Percentiles rank a stretch among this genome's conserved stretches.
Evolutionary conservation across 495 filamentous ascomycete genomes (phyloP).

Genomic region (Chlorociboria aeruginascens): DNA sequence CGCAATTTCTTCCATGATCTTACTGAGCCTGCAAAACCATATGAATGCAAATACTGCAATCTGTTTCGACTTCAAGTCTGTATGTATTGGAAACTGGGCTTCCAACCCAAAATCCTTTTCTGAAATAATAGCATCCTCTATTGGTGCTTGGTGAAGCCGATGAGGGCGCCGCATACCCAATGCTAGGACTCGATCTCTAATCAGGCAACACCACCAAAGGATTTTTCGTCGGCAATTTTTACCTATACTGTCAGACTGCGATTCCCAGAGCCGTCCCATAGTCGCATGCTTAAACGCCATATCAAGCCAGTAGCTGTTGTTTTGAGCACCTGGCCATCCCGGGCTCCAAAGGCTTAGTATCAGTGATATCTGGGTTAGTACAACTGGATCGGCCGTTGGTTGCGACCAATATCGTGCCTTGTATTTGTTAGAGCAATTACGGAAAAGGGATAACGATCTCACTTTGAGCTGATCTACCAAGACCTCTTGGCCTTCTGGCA

Average conservation of each 20-base stretch:
- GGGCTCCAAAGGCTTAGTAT: slow-evolving; percentile 7
- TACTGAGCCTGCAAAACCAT: slow-evolving; percentile 8
- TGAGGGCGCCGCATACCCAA: slow-evolving; percentile 7
- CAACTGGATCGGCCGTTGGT: slow-evolving; percentile 2
- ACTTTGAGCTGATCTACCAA: slow-evolving; percentile 3
- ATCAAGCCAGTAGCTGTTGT: slow-evolving; percentile 11
- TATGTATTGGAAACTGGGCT: neutral
- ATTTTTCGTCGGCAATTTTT: neutral
- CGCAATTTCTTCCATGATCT: slow-evolving; percentile 7
- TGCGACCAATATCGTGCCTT: slow-evolving; percentile 8
- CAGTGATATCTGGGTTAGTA: slow-evolving; percentile 5
- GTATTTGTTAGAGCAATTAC: neutral
- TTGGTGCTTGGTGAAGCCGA: slow-evolving; percentile 4
- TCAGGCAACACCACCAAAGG: slow-evolving; percentile 11
- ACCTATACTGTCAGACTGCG: neutral
- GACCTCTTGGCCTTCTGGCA: slow-evolving; percentile 6
- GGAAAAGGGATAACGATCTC: neutral
- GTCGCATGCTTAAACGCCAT: slow-evolving; percentile 9
- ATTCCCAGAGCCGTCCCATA: neutral
- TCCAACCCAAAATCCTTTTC: slow-evolving; percentile 6
- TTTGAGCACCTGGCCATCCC: slow-evolving; percentile 2
- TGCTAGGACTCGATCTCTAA: slow-evolving; percentile 8
- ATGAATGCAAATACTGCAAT: slow-evolving; percentile 2
- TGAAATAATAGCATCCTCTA: slow-evolving; percentile 6
- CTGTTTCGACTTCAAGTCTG: slow-evolving; percentile 1